Base-by-base conservation (phyloP, 164 flowering plant genomes). In the Tetrastigma voinierianum region DNA sequence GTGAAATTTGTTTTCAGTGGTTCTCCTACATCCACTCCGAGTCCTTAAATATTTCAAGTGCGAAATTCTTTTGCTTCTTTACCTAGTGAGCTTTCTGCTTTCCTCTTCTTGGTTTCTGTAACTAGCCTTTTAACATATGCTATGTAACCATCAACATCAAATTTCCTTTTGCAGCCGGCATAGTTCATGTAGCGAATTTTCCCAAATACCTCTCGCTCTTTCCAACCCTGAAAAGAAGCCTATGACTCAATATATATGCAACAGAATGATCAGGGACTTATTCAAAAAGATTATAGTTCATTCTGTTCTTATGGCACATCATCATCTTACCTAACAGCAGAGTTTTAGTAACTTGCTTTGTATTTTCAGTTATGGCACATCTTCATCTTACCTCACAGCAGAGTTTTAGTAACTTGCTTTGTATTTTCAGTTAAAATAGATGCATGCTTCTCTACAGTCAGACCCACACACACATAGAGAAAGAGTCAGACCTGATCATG, bases 151-250 rank as follows among this genome's bases (percentile, higher is more conserved):
- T 94, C 93, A n/a, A 94, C 93, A 43, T 94, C 90, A 25, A 91
- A 91, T 77, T 91, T 94, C 76, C 96, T 85, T 80, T 90, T 90
- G 87, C 98, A 94, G 19, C 97, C 98, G 13, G 90, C 92, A 62
- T 82, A 90, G 76, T 94, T 94, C 98, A 91, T 91, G 76, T 91
- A 94, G 0, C 96, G 82, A 57, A 94, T 90, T 74, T 94, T 94
- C 57, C 96, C 97, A 67, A 91, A 94, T 8, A 94, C 70, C n/a
- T n/a, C n/a, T 16, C 96, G 80, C 78, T 91, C 98, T 74, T 67
- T 24, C 98, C 98, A 91, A 49, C 98, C 98, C 98, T 91, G 80
- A 58, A 68, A 66, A 20, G 10, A 60, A 63, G 57, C 57, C 24
- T 32, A 18, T 51, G 19, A 19, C 45, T 19, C 47, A 16, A 58